A percentile compares a stretch with the other conserved stretches of the same genome.
Evolutionary conservation across 2,329 filamentous ascomycete species (phyloP).

Genomic region (Talaromyces islandicus): DNA sequence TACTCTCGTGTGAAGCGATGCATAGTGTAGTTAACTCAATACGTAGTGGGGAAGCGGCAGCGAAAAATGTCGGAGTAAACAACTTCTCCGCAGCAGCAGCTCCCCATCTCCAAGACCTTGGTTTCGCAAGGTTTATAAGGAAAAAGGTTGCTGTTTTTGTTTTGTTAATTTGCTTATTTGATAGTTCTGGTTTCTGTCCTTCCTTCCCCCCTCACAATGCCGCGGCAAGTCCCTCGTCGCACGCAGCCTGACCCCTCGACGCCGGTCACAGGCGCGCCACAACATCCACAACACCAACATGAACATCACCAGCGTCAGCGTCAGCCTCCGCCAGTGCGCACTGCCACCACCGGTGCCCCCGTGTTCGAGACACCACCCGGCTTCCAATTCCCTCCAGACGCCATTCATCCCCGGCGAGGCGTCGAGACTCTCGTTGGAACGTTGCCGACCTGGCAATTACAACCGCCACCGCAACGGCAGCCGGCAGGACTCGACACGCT

Average conservation of each 20-base stretch:
- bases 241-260: conserved; percentile 6
- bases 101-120: neutral
- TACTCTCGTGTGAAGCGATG: no score
- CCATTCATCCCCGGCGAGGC: neutral
- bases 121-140: neutral
- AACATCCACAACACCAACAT: neutral
- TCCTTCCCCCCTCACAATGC: conserved; percentile 1
- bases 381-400: conserved; percentile 2
- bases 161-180: neutral
- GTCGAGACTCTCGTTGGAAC: neutral
- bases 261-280: neutral
- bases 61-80: conserved; percentile 6
- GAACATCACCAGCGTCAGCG: neutral
- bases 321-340: conserved; percentile 1
- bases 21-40: neutral
- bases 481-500: neutral
- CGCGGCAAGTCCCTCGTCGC: conserved; percentile 10
- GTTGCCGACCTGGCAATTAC: conserved; percentile 1
- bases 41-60: conserved; percentile 1
- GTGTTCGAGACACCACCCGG: conserved; percentile 5
- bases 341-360: neutral
- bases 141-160: neutral
- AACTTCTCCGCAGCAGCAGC: conserved; percentile 6
- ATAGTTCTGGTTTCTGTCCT: neutral
- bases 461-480: neutral